Evolutionary conservation across 495 filamentous ascomycete species (phyloP).

Genomic region (Astrocystis sublimbata): DNA sequence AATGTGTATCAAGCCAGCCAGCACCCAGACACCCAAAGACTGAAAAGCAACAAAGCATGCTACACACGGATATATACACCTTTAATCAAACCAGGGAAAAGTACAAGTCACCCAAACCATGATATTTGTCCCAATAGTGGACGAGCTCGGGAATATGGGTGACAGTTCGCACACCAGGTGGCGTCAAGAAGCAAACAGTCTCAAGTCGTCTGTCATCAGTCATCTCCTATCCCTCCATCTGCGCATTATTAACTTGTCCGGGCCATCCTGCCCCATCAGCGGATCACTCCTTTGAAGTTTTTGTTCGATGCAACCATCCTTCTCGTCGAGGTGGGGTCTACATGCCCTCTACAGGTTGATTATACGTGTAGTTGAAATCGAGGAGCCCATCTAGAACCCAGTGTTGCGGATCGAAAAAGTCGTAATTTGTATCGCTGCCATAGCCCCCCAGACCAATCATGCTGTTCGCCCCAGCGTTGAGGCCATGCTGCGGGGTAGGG

Average conservation of each 20-base stretch:
- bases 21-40: neutral
- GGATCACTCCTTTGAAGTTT: neutral
- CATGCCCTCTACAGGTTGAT: slow-evolving; percentile 47
- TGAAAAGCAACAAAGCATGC: no score
- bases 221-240: slow-evolving; percentile 39
- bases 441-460: slow-evolving; percentile 55
- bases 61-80: slow-evolving; percentile 16
- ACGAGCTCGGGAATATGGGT: neutral
- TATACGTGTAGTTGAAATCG: slow-evolving; percentile 71
- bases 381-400: slow-evolving; percentile 87
- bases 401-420: slow-evolving; percentile 85
- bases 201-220: slow-evolving; percentile 15
- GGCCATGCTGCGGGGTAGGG: slow-evolving; percentile 46
- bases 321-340: slow-evolving; percentile 20
- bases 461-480: slow-evolving; percentile 38
- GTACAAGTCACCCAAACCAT: slow-evolving; percentile 8
- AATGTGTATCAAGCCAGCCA: slow-evolving; percentile 7
- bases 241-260: slow-evolving; percentile 11
- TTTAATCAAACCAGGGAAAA: slow-evolving; percentile 3
- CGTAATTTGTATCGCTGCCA: slow-evolving; percentile 65
- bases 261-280: slow-evolving; percentile 4
- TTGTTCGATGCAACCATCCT: neutral
- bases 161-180: neutral
- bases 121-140: neutral
- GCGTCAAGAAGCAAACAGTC: slow-evolving; percentile 14